A percentile compares a stretch with the other conserved stretches of the same genome.
Conservation (phyloP, 352 stramenopile species). For the Hyaloperonospora brassicae region DNA sequence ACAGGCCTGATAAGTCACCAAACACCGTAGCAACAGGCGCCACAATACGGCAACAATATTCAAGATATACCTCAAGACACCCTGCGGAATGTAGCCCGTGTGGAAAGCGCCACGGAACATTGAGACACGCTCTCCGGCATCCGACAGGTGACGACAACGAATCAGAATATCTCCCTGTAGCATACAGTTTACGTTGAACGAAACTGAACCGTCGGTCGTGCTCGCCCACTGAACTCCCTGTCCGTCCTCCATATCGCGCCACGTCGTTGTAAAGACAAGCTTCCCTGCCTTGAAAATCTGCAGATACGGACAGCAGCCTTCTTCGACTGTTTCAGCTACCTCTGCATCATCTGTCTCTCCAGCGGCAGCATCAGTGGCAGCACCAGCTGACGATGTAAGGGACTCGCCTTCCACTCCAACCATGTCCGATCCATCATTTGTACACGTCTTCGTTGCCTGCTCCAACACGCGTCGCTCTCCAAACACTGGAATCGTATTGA, state of each 20-base stretch:
- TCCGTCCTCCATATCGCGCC: slow-evolving; percentile 75
- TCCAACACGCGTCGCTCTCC: slow-evolving; percentile 54
- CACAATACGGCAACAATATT: neutral
- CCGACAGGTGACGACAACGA: slow-evolving; percentile 91
- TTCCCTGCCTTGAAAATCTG: slow-evolving; percentile 97
- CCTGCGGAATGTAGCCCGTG: slow-evolving; percentile 95
- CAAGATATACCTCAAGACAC: slow-evolving; percentile 80
- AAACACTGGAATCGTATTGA: slow-evolving; percentile 91
- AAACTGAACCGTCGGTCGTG: slow-evolving; percentile 81
- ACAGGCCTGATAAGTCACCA: neutral
- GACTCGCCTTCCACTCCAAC: slow-evolving; percentile 27
- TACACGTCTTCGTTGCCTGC: slow-evolving; percentile 28
- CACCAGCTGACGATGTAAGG: slow-evolving; percentile 10
- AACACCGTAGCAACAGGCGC: neutral
- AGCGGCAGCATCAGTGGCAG: slow-evolving; percentile 2
- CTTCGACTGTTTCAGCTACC: slow-evolving; percentile 52
- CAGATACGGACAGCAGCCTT: slow-evolving; percentile 95
- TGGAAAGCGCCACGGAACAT: slow-evolving; percentile 98
- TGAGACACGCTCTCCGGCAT: slow-evolving; percentile 79
- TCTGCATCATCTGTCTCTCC: slow-evolving; percentile 36
- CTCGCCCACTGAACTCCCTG: slow-evolving; percentile 89
- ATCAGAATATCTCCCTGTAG: slow-evolving; percentile 96
- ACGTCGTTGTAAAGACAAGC: slow-evolving; percentile 92
- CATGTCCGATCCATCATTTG: slow-evolving; percentile 21
- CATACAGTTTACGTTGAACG: slow-evolving; percentile 93